phyloP scores from a whole-genome alignment of 345 rosid genomes.

The Fremontodendron californicum region DNA sequence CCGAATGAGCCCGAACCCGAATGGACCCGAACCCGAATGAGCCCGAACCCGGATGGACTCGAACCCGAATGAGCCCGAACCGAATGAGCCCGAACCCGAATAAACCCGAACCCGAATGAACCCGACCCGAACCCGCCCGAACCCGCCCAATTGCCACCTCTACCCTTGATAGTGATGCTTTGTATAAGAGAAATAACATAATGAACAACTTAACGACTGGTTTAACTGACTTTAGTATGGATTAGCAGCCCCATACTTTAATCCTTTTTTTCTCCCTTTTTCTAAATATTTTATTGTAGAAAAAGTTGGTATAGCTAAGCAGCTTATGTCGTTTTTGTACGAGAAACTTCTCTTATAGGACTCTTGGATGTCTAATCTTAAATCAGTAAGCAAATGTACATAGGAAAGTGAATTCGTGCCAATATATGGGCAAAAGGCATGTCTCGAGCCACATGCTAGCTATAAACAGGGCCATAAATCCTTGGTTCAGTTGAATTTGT shows the following conservation, averaged over 20 bases:
- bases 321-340: neutral
- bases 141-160: too few species aligned
- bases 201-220: slow-evolving; percentile 2
- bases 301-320: too few species aligned
- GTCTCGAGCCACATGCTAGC: neutral
- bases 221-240: neutral
- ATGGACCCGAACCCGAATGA: too few species aligned
- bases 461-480: neutral
- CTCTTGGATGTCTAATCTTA: neutral
- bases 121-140: too few species aligned
- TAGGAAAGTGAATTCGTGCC: neutral
- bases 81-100: too few species aligned
- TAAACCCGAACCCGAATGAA: too few species aligned
- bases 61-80: too few species aligned
- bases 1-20: too few species aligned
- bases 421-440: neutral
- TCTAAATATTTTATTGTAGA: neutral
- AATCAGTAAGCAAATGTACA: neutral
- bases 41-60: too few species aligned
- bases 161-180: neutral
- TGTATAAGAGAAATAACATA: neutral
- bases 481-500: neutral
- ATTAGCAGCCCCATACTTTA: neutral
- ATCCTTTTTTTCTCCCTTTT: neutral
- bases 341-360: neutral